phyloP scores from a whole-genome alignment of 805 yeast genomes.

The Cyberlindnera xishuangbannaensis region DNA sequence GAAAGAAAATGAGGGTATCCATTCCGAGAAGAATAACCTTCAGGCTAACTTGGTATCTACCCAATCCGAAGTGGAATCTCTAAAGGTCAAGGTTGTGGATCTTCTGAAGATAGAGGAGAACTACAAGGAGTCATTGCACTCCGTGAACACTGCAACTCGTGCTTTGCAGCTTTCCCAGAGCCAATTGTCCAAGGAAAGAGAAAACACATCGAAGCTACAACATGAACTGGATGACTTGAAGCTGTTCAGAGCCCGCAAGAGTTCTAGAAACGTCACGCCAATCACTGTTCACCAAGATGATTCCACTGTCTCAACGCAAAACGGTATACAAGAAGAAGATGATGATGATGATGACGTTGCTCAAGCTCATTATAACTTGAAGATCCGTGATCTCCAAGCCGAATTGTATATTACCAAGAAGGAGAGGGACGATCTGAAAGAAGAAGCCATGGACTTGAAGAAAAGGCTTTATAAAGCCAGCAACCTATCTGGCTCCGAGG shows the following conservation, averaged over 20 bases:
- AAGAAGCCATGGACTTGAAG: conserved; percentile 50
- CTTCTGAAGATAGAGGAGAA: conserved; percentile 50
- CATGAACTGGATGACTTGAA: conserved; percentile 67
- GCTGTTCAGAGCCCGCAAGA: conserved; percentile 40
- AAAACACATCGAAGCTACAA: conserved; percentile 45
- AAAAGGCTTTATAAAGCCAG: conserved; percentile 39
- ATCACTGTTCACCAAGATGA: conserved; percentile 18
- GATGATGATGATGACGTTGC: conserved; percentile 28
- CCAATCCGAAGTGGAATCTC: conserved; percentile 23
- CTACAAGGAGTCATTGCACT: conserved; percentile 64
- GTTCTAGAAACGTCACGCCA: conserved; percentile 24
- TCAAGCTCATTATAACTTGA: conserved; percentile 62
- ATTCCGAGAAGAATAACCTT: conserved; percentile 28
- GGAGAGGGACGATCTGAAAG: conserved; percentile 76
- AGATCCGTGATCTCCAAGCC: conserved; percentile 77
- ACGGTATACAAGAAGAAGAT: no score
- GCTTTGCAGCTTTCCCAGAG: conserved; percentile 71
- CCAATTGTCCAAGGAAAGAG: conserved; percentile 60
- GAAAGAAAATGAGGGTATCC: conserved; percentile 38
- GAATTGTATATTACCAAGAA: conserved; percentile 75
- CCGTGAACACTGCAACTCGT: conserved; percentile 66
- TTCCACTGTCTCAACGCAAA: conserved; percentile 21
- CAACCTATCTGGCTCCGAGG: conserved; percentile 14
- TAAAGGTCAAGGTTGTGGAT: conserved; percentile 28
- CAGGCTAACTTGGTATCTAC: conserved; percentile 27